phyloP scores from a whole-genome alignment of 2,329 filamentous ascomycete species.

The Epichloe sp. region DNA sequence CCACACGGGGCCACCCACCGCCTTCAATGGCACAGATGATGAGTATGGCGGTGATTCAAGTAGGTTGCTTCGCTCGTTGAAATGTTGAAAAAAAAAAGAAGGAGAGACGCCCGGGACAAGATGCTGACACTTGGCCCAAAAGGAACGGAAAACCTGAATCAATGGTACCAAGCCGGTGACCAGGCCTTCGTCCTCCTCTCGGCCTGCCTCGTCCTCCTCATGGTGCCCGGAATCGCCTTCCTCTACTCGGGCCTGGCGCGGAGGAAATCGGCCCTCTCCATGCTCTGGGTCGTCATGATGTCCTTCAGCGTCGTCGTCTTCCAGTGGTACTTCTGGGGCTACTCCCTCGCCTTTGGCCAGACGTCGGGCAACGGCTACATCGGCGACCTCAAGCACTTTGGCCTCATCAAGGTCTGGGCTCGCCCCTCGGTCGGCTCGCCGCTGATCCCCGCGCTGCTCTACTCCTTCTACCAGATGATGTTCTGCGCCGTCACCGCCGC shows the following conservation, averaged over 20 bases:
- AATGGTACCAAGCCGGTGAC: slow-evolving; percentile 88
- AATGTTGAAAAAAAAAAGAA: too few relatives aligned
- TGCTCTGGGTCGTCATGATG: slow-evolving; percentile 97
- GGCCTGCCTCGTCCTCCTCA: slow-evolving; percentile 86
- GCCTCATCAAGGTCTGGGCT: slow-evolving; percentile 71
- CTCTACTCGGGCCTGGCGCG: slow-evolving; percentile 96
- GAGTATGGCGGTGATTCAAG: slow-evolving; percentile 64
- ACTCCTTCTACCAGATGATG: slow-evolving; percentile 98
- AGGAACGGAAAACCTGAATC: slow-evolving; percentile 83
- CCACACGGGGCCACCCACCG: slow-evolving; percentile 42
- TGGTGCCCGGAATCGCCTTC: slow-evolving; percentile 94
- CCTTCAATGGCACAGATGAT: slow-evolving; percentile 51
- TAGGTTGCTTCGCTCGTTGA: slow-evolving; percentile 29
- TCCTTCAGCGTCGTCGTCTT: slow-evolving; percentile 84
- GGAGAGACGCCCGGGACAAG: not conserved
- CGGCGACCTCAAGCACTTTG: slow-evolving; percentile 80
- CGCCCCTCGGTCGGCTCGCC: slow-evolving; percentile 79
- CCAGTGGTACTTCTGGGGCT: slow-evolving; percentile 99
- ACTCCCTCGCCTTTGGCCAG: slow-evolving; percentile 81
- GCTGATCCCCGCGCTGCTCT: slow-evolving; percentile 78
- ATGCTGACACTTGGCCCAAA: not conserved
- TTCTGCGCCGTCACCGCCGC: slow-evolving; percentile 89
- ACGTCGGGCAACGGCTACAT: slow-evolving; percentile 81
- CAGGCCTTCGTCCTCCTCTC: slow-evolving; percentile 86
- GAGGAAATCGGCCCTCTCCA: slow-evolving; percentile 89